Evolutionary conservation across 805 yeast species (phyloP).

Genomic region (Saccharomycopsis sp.): DNA sequence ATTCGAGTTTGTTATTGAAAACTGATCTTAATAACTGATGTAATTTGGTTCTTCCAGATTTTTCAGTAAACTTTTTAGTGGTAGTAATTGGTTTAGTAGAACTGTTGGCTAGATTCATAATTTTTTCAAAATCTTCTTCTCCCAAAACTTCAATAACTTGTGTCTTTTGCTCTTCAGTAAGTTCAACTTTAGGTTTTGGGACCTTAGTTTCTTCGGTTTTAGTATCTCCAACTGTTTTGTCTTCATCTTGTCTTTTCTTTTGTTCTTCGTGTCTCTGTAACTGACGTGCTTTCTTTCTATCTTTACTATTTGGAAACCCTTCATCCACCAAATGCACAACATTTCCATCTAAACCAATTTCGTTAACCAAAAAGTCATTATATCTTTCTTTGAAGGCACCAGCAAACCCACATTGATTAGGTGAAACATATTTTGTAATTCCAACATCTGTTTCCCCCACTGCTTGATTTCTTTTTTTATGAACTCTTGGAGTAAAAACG

Average conservation of each 20-base stretch:
- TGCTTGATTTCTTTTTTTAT: constrained; percentile 2
- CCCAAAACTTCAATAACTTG: constrained; percentile 8
- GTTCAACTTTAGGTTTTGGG: constrained; percentile 19
- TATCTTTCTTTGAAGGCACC: constrained; percentile 84
- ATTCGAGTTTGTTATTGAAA: constrained; percentile 66
- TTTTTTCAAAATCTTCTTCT: constrained; percentile 5
- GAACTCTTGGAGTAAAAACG: too few relatives aligned
- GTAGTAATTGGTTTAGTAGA: constrained; percentile 48
- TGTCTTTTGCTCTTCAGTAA: constrained; percentile 7
- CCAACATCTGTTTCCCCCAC: constrained; percentile 50
- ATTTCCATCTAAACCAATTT: constrained; percentile 54
- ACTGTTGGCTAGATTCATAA: constrained; percentile 31
- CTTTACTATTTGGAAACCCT: constrained; percentile 47
- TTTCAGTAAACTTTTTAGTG: constrained; percentile 44
- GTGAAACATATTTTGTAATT: constrained; percentile 53
- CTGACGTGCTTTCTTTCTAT: constrained; percentile 29
- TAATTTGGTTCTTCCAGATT: constrained; percentile 61
- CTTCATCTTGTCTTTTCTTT: constrained; percentile 13
- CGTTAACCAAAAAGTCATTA: constrained; percentile 91
- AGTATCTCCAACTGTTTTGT: constrained; percentile 19
- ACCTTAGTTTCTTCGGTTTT: constrained; percentile 21
- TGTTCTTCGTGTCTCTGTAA: constrained; percentile 21
- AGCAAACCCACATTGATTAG: constrained; percentile 47
- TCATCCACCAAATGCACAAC: constrained; percentile 70
- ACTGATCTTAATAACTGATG: constrained; percentile 70